phyloP scores from a whole-genome alignment of 257 asterid genomes.

The Craterostigma plantagineum region DNA sequence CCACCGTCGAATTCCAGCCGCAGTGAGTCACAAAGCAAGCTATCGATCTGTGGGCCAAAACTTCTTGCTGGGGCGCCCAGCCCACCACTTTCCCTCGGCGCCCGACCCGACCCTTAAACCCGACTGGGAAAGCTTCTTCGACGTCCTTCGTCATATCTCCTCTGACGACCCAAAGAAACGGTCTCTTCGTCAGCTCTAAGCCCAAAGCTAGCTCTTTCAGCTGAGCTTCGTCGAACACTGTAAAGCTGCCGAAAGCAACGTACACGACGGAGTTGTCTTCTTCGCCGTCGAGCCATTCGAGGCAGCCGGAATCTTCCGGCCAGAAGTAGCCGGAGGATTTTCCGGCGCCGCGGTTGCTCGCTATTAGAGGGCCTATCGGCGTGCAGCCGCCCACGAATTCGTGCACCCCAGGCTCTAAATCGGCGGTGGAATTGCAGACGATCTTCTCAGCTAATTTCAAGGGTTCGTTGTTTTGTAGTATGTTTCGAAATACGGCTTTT shows the following conservation, averaged over 20 bases:
- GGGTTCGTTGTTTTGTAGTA: slow-evolving; percentile 2
- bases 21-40: slow-evolving; percentile 23
- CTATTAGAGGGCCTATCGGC: slow-evolving; percentile 37
- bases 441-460: slow-evolving; percentile 15
- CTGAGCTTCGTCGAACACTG: slow-evolving; percentile 22
- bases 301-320: slow-evolving; percentile 22
- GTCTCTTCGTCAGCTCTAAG: slow-evolving; percentile 19
- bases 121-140: slow-evolving; percentile 10
- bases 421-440: slow-evolving; percentile 32
- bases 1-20: slow-evolving; percentile 28
- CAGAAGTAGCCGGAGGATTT: slow-evolving; percentile 30
- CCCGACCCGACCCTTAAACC: slow-evolving; percentile 15
- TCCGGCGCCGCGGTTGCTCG: slow-evolving; percentile 25
- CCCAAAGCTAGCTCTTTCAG: slow-evolving; percentile 37
- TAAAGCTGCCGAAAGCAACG: slow-evolving; percentile 44
- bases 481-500: slow-evolving; percentile 12
- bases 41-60: slow-evolving; percentile 21
- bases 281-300: slow-evolving; percentile 40
- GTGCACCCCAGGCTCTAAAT: slow-evolving; percentile 29
- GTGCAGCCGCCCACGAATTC: slow-evolving; percentile 9
- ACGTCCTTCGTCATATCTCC: slow-evolving; percentile 10
- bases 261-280: slow-evolving; percentile 23
- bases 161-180: slow-evolving; percentile 31
- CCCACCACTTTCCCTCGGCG: slow-evolving; percentile 13
- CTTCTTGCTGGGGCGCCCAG: slow-evolving; percentile 30